Conservation (phyloP, 495 filamentous ascomycete species). For the Hypoxylon intermedium region DNA sequence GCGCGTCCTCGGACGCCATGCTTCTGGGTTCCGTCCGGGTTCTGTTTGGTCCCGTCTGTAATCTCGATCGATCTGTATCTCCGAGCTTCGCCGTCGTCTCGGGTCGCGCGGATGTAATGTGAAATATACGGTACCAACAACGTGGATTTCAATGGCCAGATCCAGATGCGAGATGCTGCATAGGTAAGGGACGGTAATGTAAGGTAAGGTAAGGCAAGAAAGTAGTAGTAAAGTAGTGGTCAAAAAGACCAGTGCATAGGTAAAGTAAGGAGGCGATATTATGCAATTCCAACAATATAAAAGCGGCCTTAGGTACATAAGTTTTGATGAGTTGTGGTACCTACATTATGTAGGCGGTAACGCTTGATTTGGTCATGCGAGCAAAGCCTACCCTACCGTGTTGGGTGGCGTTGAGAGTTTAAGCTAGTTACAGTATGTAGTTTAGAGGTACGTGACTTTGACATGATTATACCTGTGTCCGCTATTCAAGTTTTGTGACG, state of each 20-base stretch:
- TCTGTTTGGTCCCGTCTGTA: neutral
- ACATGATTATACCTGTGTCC: neutral
- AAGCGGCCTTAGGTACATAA: too few species aligned
- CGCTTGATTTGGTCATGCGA: neutral
- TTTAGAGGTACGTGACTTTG: slow-evolving; percentile 6
- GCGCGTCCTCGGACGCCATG: slow-evolving; percentile 55
- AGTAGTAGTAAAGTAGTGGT: neutral
- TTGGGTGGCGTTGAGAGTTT: neutral
- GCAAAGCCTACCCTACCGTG: neutral
- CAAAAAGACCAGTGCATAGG: too few species aligned
- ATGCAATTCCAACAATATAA: too few species aligned
- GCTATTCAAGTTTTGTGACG: slow-evolving; percentile 10
- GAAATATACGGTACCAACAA: neutral
- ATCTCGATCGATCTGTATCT: neutral
- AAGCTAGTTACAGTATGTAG: neutral
- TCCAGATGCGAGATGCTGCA: neutral
- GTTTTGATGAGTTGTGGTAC: too few species aligned
- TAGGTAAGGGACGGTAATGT: neutral
- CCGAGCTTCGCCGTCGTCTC: neutral
- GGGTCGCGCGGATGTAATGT: neutral
- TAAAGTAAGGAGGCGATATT: too few species aligned
- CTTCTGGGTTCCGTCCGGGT: neutral
- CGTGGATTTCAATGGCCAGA: too few species aligned
- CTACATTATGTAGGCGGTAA: too few species aligned
- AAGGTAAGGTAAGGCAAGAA: neutral